Percentiles rank a stretch among this genome's conserved stretches.
Conservation (phyloP, 768 basidiomycete species). For the Amanita pseudoporphyria region DNA sequence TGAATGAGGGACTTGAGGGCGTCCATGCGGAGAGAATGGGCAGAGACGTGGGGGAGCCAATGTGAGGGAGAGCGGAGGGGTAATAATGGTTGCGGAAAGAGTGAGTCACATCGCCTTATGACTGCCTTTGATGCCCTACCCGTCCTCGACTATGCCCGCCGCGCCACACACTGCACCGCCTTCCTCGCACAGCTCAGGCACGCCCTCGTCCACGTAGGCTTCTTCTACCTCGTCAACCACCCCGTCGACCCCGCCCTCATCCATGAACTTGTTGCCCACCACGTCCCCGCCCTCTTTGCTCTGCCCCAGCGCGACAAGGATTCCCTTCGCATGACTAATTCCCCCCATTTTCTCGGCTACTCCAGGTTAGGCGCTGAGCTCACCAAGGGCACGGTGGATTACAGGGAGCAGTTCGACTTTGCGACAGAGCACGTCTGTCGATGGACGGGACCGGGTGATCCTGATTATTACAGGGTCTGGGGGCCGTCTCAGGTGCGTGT, state of each 20-base stretch:
- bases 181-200: conserved; percentile 62
- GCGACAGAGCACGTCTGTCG: conserved; percentile 54
- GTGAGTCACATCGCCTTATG: neutral
- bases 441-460: conserved; percentile 46
- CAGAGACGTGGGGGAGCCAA: conserved; percentile 1
- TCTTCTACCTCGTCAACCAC: conserved; percentile 68
- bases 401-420: conserved; percentile 76
- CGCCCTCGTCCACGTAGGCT: conserved; percentile 73
- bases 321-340: conserved; percentile 59
- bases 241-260: conserved; percentile 40
- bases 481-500: conserved; percentile 64
- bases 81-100: conserved; percentile 5
- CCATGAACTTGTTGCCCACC: conserved; percentile 35
- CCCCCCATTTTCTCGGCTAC: conserved; percentile 74
- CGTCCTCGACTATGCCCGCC: conserved; percentile 55
- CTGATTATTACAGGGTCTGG: conserved; percentile 65
- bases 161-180: conserved; percentile 25
- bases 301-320: conserved; percentile 62
- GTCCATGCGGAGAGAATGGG: conserved; percentile 41
- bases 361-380: conserved; percentile 61
- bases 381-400: conserved; percentile 65
- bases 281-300: conserved; percentile 62
- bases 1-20: conserved; percentile 73
- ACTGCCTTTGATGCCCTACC: conserved; percentile 29
- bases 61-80: neutral